phyloP scores from a whole-genome alignment of 306 rosid genomes.

The Vigna mungo region DNA sequence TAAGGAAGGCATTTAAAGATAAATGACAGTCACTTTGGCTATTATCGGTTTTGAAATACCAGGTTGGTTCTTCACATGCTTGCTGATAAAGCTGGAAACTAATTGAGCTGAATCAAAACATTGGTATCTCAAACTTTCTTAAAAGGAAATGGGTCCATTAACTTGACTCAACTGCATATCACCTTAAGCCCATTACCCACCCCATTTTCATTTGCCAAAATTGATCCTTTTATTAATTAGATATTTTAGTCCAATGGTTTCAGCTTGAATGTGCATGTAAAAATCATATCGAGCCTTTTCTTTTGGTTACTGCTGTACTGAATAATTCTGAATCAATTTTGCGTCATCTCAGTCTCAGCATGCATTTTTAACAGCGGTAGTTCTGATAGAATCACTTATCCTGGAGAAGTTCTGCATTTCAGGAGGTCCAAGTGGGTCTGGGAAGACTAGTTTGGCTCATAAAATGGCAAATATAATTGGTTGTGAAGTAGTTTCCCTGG shows the following conservation, averaged over 20 bases:
- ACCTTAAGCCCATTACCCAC: neutral
- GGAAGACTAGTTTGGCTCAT: slow-evolving; percentile 99
- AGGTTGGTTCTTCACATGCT: slow-evolving; percentile 10
- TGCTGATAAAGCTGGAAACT: slow-evolving; percentile 22
- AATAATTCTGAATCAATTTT: slow-evolving; percentile 35
- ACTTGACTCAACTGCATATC: neutral
- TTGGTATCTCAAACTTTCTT: neutral
- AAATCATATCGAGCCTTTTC: neutral
- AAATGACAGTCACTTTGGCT: slow-evolving; percentile 35
- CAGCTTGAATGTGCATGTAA: neutral
- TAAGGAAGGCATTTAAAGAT: slow-evolving; percentile 31
- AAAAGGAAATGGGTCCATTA: neutral
- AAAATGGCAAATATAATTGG: slow-evolving; percentile 99
- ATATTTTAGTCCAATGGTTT: neutral
- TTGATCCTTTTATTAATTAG: neutral
- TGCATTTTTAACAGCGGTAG: slow-evolving; percentile 9
- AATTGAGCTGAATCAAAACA: slow-evolving; percentile 8
- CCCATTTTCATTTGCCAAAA: neutral
- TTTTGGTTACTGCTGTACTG: slow-evolving; percentile 28
- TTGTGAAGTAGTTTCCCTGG: slow-evolving; percentile 94
- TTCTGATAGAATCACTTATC: slow-evolving; percentile 41
- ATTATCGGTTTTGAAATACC: neutral
- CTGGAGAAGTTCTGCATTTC: slow-evolving; percentile 48
- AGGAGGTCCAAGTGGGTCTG: slow-evolving; percentile 99
- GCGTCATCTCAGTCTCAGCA: slow-evolving; percentile 22